Percentiles rank a stretch among this genome's conserved stretches.
Evolutionary conservation across 345 rosid genomes (phyloP).

Genomic region (Reutealis trisperma): DNA sequence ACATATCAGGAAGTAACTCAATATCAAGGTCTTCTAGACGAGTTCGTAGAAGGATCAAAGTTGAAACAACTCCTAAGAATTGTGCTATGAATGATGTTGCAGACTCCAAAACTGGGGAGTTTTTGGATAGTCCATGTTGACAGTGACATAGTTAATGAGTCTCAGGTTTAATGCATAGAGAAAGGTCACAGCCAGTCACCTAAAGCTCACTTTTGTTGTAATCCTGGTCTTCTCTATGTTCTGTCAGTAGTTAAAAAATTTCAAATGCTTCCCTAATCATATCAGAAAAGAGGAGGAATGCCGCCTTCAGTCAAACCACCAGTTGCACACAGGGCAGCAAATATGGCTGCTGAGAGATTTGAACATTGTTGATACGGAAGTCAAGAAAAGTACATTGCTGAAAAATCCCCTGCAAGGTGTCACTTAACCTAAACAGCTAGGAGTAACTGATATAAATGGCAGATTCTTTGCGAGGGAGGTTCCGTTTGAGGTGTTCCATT

Average conservation of each 20-base stretch:
- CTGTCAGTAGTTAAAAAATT: neutral
- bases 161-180: neutral
- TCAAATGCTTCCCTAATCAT: neutral
- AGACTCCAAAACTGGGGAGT: neutral
- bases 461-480: neutral
- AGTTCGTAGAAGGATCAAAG: slow-evolving; percentile 4
- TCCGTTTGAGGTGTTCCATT: neutral
- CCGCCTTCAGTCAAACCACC: neutral
- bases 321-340: neutral
- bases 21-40: slow-evolving; percentile 30
- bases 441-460: neutral
- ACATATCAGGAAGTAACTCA: neutral
- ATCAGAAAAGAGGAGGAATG: neutral
- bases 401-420: neutral
- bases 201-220: neutral
- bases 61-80: neutral
- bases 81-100: neutral
- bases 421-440: neutral
- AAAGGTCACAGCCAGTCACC: neutral
- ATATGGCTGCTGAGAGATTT: neutral
- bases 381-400: neutral
- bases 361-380: neutral
- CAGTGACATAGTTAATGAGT: neutral
- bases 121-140: neutral
- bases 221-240: neutral